These are phyloP conservation scores for Claviceps lovelessii DNA, from an alignment of 2,329 filamentous ascomycete genomes.

Conservation along the genomic window DNA sequence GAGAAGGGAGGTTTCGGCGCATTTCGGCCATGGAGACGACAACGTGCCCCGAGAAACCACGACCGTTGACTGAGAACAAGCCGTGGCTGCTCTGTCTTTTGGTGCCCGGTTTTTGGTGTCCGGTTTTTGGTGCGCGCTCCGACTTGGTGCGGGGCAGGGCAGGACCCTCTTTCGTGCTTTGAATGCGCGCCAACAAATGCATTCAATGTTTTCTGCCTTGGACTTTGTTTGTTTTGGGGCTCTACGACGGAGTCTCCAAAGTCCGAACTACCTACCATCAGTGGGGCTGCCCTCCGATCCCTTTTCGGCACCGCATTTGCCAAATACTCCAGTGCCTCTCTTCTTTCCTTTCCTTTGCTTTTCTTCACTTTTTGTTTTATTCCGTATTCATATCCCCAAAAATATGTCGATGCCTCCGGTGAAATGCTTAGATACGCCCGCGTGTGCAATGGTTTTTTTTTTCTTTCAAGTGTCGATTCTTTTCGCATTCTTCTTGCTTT, in stretches of 20 bases:
- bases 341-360: not conserved
- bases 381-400: no score
- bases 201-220: not conserved
- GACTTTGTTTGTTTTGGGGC: no score
- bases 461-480: not conserved
- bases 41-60: constrained; percentile 11
- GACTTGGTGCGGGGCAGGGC: not conserved
- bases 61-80: not conserved
- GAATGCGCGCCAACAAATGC: not conserved
- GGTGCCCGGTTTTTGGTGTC: not conserved
- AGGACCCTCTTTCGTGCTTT: not conserved
- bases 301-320: no score
- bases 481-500: not conserved
- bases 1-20: constrained; percentile 7
- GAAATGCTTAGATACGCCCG: not conserved
- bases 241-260: no score
- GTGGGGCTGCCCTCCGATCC: not conserved
- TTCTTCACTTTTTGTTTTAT: no score
- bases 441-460: not conserved
- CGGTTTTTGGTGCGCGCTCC: constrained; percentile 2
- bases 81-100: constrained; percentile 1
- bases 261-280: no score
- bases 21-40: constrained; percentile 12
- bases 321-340: not conserved
- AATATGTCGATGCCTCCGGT: not conserved